Base-by-base conservation (phyloP, 1,284 basidiomycete genomes). In the Cryptococcus jaspeensis region DNA sequence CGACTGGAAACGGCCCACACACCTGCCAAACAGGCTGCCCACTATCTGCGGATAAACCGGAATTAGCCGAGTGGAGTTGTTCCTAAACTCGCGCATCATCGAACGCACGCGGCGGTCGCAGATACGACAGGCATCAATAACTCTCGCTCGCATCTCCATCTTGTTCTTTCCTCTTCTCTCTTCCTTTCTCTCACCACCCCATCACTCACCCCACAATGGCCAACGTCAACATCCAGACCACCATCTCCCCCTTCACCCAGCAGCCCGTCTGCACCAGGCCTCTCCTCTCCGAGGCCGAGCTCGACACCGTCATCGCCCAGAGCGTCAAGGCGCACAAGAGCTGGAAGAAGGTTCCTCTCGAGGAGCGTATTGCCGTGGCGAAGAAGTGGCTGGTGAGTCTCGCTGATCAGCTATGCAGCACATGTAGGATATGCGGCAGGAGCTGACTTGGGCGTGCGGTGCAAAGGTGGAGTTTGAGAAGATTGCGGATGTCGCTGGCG, bases 351-450 rank as follows among this genome's bases (percentile, higher is more conserved):
- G 82, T 85, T 1, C 78, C 88, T 0, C 75, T 96, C 16, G 77
- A 84, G 46, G 84, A 92, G 47, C 82, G 91, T 25, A 84, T 93
- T 47, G 81, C 80, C 36, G 85, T 92, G 45, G 88, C 88, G 6
- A 75, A 81, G 55, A 86, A 83, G 66, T 95, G 92, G 76, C 84
- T 90, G 69, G 90, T 89, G 61, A 60, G 81, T 57, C 16, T 13
- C 9, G 28, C 52, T 38, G 3, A 4, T 28, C n/a, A n/a, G n/a
- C n/a, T 16, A 12, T 42, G 15, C 36, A 38, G 36, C 6, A 8
- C 47, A 9, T n/a, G 20, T 7, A 3, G 16, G 11, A 3, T 28
- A 3, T 36, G 20, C 5, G 5, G 39, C 44, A 23, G 25, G 42
- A 40, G 40, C 50, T 59, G 47, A 50, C 16, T 6, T 37, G 23